A percentile compares a stretch with the other conserved stretches of the same genome.
Evolutionary conservation across 805 yeast genomes (phyloP).

Genomic region (Hanseniaspora mollemarum): DNA sequence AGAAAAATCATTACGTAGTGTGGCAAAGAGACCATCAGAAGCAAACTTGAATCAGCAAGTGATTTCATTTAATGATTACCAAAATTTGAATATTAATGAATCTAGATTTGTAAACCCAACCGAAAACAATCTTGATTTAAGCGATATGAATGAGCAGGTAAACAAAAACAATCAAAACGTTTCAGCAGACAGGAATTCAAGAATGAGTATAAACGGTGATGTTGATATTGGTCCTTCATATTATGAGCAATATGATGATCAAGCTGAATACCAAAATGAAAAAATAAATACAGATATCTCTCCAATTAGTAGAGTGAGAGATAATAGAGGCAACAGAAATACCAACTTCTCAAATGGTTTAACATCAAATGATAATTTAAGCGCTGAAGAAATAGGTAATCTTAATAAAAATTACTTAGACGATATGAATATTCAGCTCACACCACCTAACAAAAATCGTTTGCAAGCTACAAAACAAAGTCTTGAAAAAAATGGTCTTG

Average conservation of each 20-base stretch:
- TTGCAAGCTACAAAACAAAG: slow-evolving; percentile 31
- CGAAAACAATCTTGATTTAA: slow-evolving; percentile 5
- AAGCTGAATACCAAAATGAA: slow-evolving; percentile 11
- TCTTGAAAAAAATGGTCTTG: slow-evolving; percentile 65
- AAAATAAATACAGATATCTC: background rate
- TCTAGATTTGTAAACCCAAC: slow-evolving; percentile 13
- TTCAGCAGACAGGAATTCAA: background rate
- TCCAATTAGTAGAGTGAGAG: background rate
- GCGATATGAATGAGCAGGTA: slow-evolving; percentile 10
- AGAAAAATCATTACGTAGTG: slow-evolving; percentile 1
- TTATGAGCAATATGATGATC: slow-evolving; percentile 7
- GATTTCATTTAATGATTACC: background rate
- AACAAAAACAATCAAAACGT: background rate
- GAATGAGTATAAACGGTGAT: background rate
- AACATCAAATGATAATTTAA: background rate
- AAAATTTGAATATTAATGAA: slow-evolving; percentile 3
- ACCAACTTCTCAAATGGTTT: background rate
- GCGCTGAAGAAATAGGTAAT: background rate
- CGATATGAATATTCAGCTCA: slow-evolving; percentile 14
- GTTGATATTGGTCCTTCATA: background rate
- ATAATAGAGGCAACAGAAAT: background rate
- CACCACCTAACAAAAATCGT: slow-evolving; percentile 19
- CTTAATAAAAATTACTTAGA: slow-evolving; percentile 3
- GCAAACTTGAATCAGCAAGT: background rate
- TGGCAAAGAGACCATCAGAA: background rate